phyloP scores from a whole-genome alignment of 2,329 filamentous ascomycete genomes.

The Cylindrodendrum hubeiense region DNA sequence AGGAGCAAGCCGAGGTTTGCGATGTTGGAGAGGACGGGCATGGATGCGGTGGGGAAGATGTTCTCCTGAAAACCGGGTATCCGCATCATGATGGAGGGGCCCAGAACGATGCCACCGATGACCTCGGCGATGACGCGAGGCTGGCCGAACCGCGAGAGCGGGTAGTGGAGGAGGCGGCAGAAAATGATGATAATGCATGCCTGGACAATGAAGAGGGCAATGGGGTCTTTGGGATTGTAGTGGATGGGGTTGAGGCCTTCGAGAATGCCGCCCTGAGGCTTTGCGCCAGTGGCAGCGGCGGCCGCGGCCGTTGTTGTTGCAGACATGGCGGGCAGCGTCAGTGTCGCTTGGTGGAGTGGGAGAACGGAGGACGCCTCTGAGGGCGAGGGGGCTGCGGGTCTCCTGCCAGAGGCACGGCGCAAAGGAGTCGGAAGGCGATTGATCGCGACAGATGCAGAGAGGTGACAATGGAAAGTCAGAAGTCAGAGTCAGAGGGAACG shows the following conservation, averaged over 20 bases:
- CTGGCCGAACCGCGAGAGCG: slow-evolving; percentile 81
- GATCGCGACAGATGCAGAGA: background rate
- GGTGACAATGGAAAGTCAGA: background rate
- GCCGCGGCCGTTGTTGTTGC: slow-evolving; percentile 43
- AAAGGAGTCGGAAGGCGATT: background rate
- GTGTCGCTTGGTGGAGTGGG: background rate
- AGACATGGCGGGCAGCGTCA: slow-evolving; percentile 30
- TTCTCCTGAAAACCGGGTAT: slow-evolving; percentile 81
- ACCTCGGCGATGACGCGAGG: slow-evolving; percentile 89
- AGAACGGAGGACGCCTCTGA: no score
- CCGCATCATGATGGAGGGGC: slow-evolving; percentile 88
- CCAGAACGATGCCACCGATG: slow-evolving; percentile 85
- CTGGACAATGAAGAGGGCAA: slow-evolving; percentile 59
- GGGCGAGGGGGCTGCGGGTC: background rate
- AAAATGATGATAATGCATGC: slow-evolving; percentile 61
- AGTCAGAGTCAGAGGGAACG: background rate
- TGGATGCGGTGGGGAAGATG: slow-evolving; percentile 82
- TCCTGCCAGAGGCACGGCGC: background rate
- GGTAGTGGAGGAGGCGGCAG: slow-evolving; percentile 74
- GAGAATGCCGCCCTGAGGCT: slow-evolving; percentile 72
- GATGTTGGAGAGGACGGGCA: slow-evolving; percentile 80
- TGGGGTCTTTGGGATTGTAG: slow-evolving; percentile 78
- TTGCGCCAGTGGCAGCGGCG: slow-evolving; percentile 48
- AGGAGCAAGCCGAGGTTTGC: slow-evolving; percentile 87
- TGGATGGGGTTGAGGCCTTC: slow-evolving; percentile 77